phyloP scores from a whole-genome alignment of 768 basidiomycete genomes.

The Suillus weaverae region DNA sequence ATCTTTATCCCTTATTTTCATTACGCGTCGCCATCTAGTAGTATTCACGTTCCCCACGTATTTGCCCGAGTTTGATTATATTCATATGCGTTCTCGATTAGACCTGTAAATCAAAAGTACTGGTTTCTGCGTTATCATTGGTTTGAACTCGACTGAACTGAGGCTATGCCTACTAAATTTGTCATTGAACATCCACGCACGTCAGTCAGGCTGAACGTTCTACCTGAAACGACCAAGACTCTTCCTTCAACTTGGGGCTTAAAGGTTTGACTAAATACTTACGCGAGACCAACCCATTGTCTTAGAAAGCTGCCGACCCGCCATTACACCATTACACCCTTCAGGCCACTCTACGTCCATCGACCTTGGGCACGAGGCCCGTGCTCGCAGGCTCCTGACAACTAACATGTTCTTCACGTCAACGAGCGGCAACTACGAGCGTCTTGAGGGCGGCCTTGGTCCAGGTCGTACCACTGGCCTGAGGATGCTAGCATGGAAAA shows the following conservation, averaged over 20 bases:
- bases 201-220: background rate
- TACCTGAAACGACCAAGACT: background rate
- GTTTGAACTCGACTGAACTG: background rate
- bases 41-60: background rate
- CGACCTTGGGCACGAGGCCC: slow-evolving; percentile 24
- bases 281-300: background rate
- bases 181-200: background rate
- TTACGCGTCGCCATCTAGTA: background rate
- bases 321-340: slow-evolving; percentile 23
- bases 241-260: background rate
- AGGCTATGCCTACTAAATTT: background rate
- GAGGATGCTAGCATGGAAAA: slow-evolving; percentile 57
- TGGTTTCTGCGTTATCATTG: background rate
- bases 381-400: slow-evolving; percentile 19
- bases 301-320: background rate
- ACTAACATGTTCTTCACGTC: slow-evolving; percentile 26
- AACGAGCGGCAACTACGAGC: slow-evolving; percentile 53
- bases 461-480: slow-evolving; percentile 34
- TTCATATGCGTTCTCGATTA: slow-evolving; percentile 8
- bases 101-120: slow-evolving; percentile 7
- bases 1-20: slow-evolving; percentile 4
- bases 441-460: slow-evolving; percentile 62
- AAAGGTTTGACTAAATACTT: background rate
- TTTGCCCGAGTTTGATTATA: slow-evolving; percentile 3
- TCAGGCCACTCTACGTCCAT: slow-evolving; percentile 32